phyloP scores from a whole-genome alignment of 306 rosid species.

The Mucuna pruriens region DNA sequence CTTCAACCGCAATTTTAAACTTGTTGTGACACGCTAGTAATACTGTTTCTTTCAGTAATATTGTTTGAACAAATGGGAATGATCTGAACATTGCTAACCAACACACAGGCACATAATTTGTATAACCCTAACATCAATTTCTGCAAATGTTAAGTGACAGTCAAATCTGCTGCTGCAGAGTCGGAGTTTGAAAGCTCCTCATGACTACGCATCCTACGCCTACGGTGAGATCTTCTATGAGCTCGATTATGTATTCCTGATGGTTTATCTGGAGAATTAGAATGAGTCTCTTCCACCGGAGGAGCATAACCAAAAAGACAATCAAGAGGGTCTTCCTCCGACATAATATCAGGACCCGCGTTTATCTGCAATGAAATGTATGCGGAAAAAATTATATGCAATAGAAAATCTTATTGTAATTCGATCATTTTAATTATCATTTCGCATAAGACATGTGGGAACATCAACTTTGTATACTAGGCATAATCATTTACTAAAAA shows the following conservation, averaged over 20 bases:
- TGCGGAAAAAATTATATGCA: neutral
- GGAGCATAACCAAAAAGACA: slow-evolving; percentile 59
- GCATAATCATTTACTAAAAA: neutral
- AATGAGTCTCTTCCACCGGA: slow-evolving; percentile 57
- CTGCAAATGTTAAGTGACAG: slow-evolving; percentile 2
- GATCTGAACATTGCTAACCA: neutral
- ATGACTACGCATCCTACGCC: slow-evolving; percentile 60
- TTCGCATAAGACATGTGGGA: neutral
- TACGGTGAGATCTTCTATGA: slow-evolving; percentile 69
- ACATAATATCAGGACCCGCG: slow-evolving; percentile 41
- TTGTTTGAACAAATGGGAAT: neutral
- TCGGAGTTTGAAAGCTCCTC: slow-evolving; percentile 42
- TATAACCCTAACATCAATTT: neutral
- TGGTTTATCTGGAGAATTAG: slow-evolving; percentile 45
- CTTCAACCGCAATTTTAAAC: no score
- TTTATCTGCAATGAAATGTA: slow-evolving; percentile 48
- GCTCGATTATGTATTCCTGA: slow-evolving; percentile 46
- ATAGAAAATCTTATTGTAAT: neutral
- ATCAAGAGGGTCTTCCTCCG: slow-evolving; percentile 74
- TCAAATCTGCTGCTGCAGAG: slow-evolving; percentile 33
- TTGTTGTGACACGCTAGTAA: no score
- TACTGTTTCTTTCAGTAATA: no score
- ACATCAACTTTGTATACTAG: neutral
- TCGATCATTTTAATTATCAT: slow-evolving; percentile 16
- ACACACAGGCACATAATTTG: neutral